phyloP scores from a whole-genome alignment of 345 rosid species.

The Eucalyptus regnans region DNA sequence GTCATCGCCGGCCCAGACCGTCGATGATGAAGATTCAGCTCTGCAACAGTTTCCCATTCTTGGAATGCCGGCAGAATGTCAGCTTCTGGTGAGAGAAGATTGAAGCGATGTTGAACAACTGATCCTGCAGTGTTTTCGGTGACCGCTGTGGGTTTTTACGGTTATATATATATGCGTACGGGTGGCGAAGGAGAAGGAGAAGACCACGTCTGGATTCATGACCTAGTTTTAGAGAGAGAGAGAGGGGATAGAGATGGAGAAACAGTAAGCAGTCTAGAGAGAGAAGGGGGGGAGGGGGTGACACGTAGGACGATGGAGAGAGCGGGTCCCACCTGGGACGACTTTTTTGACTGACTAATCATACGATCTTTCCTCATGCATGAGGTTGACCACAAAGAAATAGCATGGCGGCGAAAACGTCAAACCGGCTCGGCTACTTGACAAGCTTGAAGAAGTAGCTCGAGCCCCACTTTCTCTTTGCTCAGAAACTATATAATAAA shows the following conservation, averaged over 20 bases:
- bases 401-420: not conserved
- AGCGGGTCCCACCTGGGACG: not conserved
- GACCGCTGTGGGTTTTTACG: not conserved
- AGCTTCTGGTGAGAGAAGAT: not conserved
- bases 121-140: not conserved
- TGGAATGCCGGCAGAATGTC: not conserved
- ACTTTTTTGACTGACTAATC: not conserved
- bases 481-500: not conserved
- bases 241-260: not conserved
- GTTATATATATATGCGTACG: not conserved
- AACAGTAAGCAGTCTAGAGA: not conserved
- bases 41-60: conserved; percentile 38
- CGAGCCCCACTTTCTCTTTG: not conserved
- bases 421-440: not conserved
- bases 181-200: not conserved
- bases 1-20: conserved; percentile 21
- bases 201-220: not conserved
- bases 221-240: not conserved
- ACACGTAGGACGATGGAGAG: not conserved
- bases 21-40: not conserved
- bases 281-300: not conserved
- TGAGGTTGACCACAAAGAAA: not conserved
- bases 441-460: not conserved
- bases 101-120: not conserved
- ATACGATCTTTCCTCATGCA: not conserved